Base-by-base conservation (phyloP, 192 early-diverging fungal species). In the Coemansia sp. region DNA sequence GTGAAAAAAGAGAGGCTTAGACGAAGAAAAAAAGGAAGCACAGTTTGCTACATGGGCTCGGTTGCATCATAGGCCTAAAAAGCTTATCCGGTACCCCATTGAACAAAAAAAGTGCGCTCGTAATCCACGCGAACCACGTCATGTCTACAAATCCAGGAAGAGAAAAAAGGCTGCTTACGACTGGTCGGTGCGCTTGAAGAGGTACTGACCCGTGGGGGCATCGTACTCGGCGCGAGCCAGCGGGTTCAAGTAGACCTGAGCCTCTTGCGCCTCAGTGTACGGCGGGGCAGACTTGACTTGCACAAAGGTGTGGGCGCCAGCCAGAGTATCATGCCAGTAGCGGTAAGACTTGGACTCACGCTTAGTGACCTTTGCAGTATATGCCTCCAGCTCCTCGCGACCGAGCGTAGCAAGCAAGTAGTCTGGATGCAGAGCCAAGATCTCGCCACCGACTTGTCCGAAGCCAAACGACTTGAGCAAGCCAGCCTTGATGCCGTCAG, bases 391-490 rank as follows among this genome's bases (percentile, higher is more conserved):
- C 71, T 73, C 57, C 1, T 67, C 34, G 14, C 27, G 7, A 1
- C 5, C 19, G 17, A 77, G 72, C 0, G 65, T 64, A 4, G 69
- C 88, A 86, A 90, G 82, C 37, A 90, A 60, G 63, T 87, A 90
- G 66, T 91, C 89, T 19, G 91, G 89, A 68, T 90, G 89, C 12
- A 92, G 50, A 12, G 91, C 78, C 37, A 91, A 84, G 23, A 89
- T 68, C 64, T 92, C 91, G 29, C 85, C 89, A n/a, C 91, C 89
- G 58, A 87, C 90, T 67, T 92, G 90, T 11, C 90, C 91, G 72
- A 91, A 91, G 2, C 91, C 91, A 72, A 90, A 92, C 32, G 80
- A 85, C 75, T 91, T 92, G 57, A 92, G 81, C 64, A 92, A 63
- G 38, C 70, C 89, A 1, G 91, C 89, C 63, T 85, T 86, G 76